Base-by-base conservation (phyloP, 2,329 filamentous ascomycete genomes). In the Talaromyces sp. region DNA sequence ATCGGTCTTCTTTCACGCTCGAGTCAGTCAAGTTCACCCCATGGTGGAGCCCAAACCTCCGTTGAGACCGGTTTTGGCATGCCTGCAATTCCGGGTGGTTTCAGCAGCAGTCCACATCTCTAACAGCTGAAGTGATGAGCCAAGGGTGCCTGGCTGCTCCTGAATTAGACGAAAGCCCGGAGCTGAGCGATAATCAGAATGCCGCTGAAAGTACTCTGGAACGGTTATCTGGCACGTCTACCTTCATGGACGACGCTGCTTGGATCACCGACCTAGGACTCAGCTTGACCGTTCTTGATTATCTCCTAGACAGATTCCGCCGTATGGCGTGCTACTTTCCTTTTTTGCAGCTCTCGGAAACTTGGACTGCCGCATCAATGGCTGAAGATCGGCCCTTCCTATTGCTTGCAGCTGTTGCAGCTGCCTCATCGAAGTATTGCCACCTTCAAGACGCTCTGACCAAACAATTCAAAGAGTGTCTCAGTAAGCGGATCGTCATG, bases 321-420 rank as follows among this genome's bases (percentile, higher is more conserved):
- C 40, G 64, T 19, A 69, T 69, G 68, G 64, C 47, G 15, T 65
- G 54, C 19, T 68, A 65, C 29, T 69, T 68, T 60, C 68, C 68
- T 43, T 69, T 69, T 31, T 67, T 69, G 27, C 59, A 61, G 27
- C 53, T 68, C 17, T 51, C 67, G 51, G 7, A 62, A 47, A 15
- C 22, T 49, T 69, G 64, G 43, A 68, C 38, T 45, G 68, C 64
- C 45, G 43, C 64, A 51, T 69, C 64, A 45, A 68, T 69, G 68
- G 64, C 62, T 19, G 47, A 69, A 60, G 54, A 68, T 36, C 67
- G 68, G 15, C 68, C 68, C 10, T 69, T 69, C 38, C 49, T 69
- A 65, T 67, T 68, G 27, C 68, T 69, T 61, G 68, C 68, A 31
- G 68, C 61, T 36, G 64, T 63, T 63, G 27, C 62, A 60, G 67